Percentiles rank a stretch among this genome's conserved stretches.
Conservation (phyloP, 2,329 filamentous ascomycete species). For the Penicillium occitanis region DNA sequence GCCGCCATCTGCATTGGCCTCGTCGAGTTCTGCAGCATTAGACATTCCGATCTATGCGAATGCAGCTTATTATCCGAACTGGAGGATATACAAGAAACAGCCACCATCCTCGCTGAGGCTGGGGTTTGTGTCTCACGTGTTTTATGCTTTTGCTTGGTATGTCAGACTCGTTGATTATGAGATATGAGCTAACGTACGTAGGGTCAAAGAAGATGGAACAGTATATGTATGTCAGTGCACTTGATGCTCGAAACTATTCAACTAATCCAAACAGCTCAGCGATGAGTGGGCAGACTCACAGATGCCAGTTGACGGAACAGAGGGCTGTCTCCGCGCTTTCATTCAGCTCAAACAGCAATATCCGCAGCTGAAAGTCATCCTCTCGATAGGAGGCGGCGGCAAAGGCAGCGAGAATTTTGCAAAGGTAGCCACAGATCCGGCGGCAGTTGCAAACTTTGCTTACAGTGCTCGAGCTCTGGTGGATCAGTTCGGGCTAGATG, state of each 20-base stretch:
- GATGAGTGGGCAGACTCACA: constrained; percentile 76
- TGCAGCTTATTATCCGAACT: constrained; percentile 82
- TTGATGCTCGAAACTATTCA: background rate
- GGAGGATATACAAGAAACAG: constrained; percentile 69
- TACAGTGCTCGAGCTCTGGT: constrained; percentile 66
- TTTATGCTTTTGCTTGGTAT: constrained; percentile 76
- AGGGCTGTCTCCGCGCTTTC: constrained; percentile 71
- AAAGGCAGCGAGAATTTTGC: constrained; percentile 67
- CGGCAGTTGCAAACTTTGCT: constrained; percentile 67
- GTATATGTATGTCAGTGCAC: constrained; percentile 65
- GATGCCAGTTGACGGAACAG: constrained; percentile 69
- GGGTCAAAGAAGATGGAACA: constrained; percentile 68
- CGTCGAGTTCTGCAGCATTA: constrained; percentile 26
- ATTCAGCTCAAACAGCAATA: constrained; percentile 70
- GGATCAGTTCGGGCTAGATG: constrained; percentile 69
- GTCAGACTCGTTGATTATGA: background rate
- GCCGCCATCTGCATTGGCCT: constrained; percentile 26
- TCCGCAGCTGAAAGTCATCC: constrained; percentile 68
- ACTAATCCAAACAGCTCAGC: constrained; percentile 58
- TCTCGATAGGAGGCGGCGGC: constrained; percentile 71
- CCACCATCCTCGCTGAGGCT: constrained; percentile 73
- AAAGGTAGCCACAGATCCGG: constrained; percentile 61
- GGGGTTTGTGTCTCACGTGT: constrained; percentile 75
- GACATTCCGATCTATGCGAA: constrained; percentile 56
- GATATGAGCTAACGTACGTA: constrained; percentile 32